phyloP scores from a whole-genome alignment of 176 grass and related monocot species.

The Oryza australiensis region DNA sequence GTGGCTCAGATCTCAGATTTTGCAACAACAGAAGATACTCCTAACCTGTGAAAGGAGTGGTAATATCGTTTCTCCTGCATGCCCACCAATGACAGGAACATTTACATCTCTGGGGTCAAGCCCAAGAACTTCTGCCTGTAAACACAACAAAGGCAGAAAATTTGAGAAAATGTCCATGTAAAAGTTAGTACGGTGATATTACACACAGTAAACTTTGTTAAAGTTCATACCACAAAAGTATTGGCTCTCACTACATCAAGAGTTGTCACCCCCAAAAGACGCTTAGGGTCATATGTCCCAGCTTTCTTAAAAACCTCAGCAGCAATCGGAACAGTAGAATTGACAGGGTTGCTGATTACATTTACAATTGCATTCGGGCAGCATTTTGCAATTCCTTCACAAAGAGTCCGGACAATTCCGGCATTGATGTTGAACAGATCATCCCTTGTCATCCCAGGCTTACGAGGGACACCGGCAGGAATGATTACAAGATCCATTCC shows the following conservation, averaged over 20 bases:
- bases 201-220: background rate
- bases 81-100: constrained; percentile 89
- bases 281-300: constrained; percentile 81
- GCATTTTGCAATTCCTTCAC: constrained; percentile 79
- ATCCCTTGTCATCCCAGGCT: constrained; percentile 93
- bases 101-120: constrained; percentile 78
- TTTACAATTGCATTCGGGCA: constrained; percentile 85
- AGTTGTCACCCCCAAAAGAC: constrained; percentile 78
- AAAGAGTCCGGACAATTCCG: constrained; percentile 77
- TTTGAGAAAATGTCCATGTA: constrained; percentile 3
- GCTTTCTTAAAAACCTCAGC: constrained; percentile 88
- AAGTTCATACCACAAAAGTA: constrained; percentile 81
- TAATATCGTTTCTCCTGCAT: constrained; percentile 83
- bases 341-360: constrained; percentile 94
- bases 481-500: constrained; percentile 96
- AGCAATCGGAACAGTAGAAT: constrained; percentile 89
- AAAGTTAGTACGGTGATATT: background rate
- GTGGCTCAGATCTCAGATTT: background rate
- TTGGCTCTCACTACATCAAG: constrained; percentile 96
- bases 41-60: constrained; percentile 83
- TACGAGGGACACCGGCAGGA: constrained; percentile 85
- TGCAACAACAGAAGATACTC: background rate
- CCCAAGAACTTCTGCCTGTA: constrained; percentile 79
- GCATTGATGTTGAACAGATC: constrained; percentile 99
- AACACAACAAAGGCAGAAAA: constrained; percentile 14